A percentile compares a stretch with the other conserved stretches of the same genome.
Evolutionary conservation across 176 grass and related monocot species (phyloP).

Genomic region (Paspalum notatum): DNA sequence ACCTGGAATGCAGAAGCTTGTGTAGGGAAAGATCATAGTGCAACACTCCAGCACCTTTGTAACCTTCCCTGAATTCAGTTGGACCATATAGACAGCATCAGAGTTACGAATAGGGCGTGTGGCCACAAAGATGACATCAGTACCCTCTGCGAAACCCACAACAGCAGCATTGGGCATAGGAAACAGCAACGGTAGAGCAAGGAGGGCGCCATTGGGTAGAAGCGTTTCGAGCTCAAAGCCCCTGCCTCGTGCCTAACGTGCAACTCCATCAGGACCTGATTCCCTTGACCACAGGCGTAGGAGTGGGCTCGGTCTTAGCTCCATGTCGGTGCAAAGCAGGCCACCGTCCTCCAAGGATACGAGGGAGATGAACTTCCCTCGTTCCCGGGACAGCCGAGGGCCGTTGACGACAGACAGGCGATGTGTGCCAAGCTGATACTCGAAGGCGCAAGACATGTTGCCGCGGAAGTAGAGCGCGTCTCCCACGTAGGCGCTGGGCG

Average conservation of each 20-base stretch:
- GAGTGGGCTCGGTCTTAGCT: not conserved
- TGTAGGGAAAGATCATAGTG: not conserved
- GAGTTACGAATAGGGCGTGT: accelerated
- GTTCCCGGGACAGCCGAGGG: not conserved
- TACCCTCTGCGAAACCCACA: not conserved
- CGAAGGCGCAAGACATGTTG: not conserved
- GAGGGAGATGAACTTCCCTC: not conserved
- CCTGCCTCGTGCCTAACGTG: not conserved
- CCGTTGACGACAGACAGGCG: not conserved
- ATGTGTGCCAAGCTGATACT: not conserved
- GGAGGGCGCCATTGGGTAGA: not conserved
- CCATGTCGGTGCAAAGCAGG: not conserved
- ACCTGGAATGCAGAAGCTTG: constrained; percentile 20
- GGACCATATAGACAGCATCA: not conserved
- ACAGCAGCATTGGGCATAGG: too few species aligned
- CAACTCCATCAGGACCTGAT: not conserved
- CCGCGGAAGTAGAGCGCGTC: not conserved
- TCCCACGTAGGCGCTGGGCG: not conserved
- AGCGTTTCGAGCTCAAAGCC: not conserved
- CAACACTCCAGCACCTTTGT: not conserved
- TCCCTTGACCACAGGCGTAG: not conserved
- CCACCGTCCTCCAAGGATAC: not conserved
- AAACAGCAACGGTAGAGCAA: not conserved
- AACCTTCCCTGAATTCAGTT: not conserved
- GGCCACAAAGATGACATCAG: constrained; percentile 1